Evolutionary conservation across 768 basidiomycete genomes (phyloP).

Genomic region (Panellus pusillus): DNA sequence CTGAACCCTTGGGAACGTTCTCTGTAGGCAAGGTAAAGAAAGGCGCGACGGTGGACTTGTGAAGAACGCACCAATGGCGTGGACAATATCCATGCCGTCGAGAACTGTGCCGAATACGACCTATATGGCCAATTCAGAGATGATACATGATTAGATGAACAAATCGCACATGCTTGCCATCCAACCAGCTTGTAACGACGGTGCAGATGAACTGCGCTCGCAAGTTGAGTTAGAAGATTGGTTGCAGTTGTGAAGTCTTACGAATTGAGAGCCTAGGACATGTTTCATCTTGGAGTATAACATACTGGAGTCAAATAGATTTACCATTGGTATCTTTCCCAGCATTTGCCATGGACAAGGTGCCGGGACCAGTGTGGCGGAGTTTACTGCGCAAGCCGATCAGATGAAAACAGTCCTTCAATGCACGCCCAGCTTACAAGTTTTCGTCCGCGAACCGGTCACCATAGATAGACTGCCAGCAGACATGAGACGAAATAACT

Average conservation of each 20-base stretch:
- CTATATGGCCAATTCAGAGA: conserved; percentile 33
- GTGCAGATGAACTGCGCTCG: conserved; percentile 86
- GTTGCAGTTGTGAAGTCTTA: conserved; percentile 34
- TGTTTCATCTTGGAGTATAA: neutral
- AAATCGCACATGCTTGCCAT: conserved; percentile 75
- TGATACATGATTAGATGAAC: neutral
- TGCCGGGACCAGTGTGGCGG: conserved; percentile 85
- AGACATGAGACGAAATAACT: neutral
- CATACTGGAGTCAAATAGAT: conserved; percentile 14
- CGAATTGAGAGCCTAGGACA: conserved; percentile 78
- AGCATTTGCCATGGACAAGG: conserved; percentile 93
- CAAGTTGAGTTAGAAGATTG: conserved; percentile 3
- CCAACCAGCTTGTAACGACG: conserved; percentile 83
- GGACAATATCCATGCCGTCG: conserved; percentile 89
- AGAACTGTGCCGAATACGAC: conserved; percentile 93
- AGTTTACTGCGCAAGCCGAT: conserved; percentile 69
- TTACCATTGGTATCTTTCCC: conserved; percentile 90
- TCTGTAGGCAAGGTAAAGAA: conserved; percentile 45
- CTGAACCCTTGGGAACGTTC: conserved; percentile 64
- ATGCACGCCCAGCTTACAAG: conserved; percentile 58
- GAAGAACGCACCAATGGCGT: conserved; percentile 57
- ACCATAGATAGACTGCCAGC: conserved; percentile 80
- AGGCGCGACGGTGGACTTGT: neutral
- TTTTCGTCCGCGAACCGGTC: conserved; percentile 93
- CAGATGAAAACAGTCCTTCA: neutral